Conservation (phyloP, 164 flowering plant genomes). For the grape (Vitis vinifera) region DNA sequence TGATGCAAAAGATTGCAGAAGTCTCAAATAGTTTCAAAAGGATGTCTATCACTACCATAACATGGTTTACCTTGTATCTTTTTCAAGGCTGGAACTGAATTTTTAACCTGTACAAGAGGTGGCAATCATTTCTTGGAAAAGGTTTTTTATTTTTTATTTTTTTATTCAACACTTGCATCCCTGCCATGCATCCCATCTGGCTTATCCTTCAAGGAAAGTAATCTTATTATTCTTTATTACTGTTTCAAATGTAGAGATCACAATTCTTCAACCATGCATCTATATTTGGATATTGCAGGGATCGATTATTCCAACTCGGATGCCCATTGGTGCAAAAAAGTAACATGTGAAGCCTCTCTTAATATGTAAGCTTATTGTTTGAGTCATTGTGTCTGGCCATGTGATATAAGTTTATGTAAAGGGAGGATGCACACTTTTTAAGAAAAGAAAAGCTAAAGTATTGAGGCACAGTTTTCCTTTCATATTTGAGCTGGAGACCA, state of each 20-base stretch:
- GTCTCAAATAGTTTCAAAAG: too few relatives aligned
- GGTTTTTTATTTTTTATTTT: neutral
- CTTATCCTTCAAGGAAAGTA: too few relatives aligned
- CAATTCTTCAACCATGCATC: constrained; percentile 8
- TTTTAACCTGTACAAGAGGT: too few relatives aligned
- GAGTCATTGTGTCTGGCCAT: constrained; percentile 16
- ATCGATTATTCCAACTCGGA: constrained; percentile 17
- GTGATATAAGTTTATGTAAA: neutral
- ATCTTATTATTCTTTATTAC: too few relatives aligned
- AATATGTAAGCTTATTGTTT: constrained; percentile 32
- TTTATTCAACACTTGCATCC: neutral
- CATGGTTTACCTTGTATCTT: too few relatives aligned
- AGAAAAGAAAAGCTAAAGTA: neutral
- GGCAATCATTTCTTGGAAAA: too few relatives aligned
- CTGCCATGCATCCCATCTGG: too few relatives aligned
- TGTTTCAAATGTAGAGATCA: too few relatives aligned
- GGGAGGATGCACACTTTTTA: neutral
- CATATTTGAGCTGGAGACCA: too few relatives aligned
- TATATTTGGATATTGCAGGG: constrained; percentile 47
- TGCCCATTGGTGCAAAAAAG: constrained; percentile 31
- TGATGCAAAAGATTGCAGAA: too few relatives aligned
- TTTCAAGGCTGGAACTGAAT: too few relatives aligned
- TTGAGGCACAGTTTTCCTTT: neutral
- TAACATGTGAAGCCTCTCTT: constrained; percentile 35
- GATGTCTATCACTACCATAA: too few relatives aligned